phyloP scores from a whole-genome alignment of 768 basidiomycete genomes.

The Ephemerocybe angulata region DNA sequence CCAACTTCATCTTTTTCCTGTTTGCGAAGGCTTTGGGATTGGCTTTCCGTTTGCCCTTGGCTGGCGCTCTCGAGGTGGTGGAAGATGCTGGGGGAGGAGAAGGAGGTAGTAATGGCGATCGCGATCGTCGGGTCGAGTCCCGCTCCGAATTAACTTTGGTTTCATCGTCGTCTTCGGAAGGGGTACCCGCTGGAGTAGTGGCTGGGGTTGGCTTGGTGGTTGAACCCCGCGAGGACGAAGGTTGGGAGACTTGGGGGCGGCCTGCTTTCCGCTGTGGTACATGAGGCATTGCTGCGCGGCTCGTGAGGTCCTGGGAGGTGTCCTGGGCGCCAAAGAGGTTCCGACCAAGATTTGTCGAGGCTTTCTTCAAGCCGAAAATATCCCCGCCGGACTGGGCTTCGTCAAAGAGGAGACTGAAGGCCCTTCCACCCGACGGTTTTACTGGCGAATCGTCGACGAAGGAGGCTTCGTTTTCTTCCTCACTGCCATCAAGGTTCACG shows the following conservation, averaged over 20 bases:
- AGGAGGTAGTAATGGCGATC: slow-evolving; percentile 52
- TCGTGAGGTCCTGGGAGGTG: neutral
- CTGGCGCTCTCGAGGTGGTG: slow-evolving; percentile 18
- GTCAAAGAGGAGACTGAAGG: slow-evolving; percentile 68
- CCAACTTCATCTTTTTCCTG: slow-evolving; percentile 52
- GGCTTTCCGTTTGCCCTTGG: slow-evolving; percentile 35
- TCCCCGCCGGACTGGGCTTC: slow-evolving; percentile 24
- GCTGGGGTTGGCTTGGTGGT: neutral
- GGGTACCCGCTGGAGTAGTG: slow-evolving; percentile 39
- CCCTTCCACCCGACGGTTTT: slow-evolving; percentile 55
- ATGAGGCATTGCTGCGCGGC: neutral
- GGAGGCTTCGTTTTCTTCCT: slow-evolving; percentile 39
- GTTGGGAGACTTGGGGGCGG: neutral
- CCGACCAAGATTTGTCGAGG: neutral
- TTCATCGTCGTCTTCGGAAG: slow-evolving; percentile 21
- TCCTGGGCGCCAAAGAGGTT: neutral
- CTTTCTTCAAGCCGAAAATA: slow-evolving; percentile 12
- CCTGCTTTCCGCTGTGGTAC: neutral
- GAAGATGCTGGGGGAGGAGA: slow-evolving; percentile 56
- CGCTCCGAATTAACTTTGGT: slow-evolving; percentile 10
- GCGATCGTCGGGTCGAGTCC: slow-evolving; percentile 11
- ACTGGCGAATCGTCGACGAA: slow-evolving; percentile 72
- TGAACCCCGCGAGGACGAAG: neutral
- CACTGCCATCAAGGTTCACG: slow-evolving; percentile 19
- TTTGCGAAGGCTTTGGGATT: slow-evolving; percentile 27